phyloP scores from a whole-genome alignment of 768 basidiomycete genomes.

The Hygrocybe punicea region DNA sequence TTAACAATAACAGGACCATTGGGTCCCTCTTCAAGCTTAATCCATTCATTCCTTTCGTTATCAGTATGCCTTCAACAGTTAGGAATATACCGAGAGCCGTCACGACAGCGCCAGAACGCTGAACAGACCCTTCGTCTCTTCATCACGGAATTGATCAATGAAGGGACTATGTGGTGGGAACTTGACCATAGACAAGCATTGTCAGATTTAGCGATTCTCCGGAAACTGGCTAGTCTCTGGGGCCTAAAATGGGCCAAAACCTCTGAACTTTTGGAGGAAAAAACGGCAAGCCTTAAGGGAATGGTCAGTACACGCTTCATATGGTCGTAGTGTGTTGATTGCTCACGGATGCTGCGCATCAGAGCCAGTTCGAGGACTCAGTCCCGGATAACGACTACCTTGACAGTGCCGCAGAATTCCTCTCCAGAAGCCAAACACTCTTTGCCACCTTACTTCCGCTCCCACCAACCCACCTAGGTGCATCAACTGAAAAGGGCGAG shows the following conservation, averaged over 20 bases:
- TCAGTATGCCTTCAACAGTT: slow-evolving; percentile 55
- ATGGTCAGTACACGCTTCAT: slow-evolving; percentile 24
- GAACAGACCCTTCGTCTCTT: slow-evolving; percentile 41
- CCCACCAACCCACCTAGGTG: slow-evolving; percentile 28
- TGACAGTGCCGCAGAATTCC: slow-evolving; percentile 36
- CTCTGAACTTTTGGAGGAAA: slow-evolving; percentile 24
- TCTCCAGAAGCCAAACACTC: slow-evolving; percentile 58
- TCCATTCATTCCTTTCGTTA: slow-evolving; percentile 53
- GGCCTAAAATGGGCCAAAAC: slow-evolving; percentile 31
- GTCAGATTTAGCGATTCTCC: slow-evolving; percentile 50
- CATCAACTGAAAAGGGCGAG: neutral
- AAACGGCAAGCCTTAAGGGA: slow-evolving; percentile 23
- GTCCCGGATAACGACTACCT: slow-evolving; percentile 13
- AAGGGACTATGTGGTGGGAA: slow-evolving; percentile 8
- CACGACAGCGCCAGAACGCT: slow-evolving; percentile 34
- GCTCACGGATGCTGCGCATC: neutral
- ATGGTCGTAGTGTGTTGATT: neutral
- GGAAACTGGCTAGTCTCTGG: slow-evolving; percentile 38
- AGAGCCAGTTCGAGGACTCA: slow-evolving; percentile 15
- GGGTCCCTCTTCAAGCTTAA: slow-evolving; percentile 52
- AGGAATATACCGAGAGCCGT: slow-evolving; percentile 42
- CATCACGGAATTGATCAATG: slow-evolving; percentile 34
- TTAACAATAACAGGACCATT: slow-evolving; percentile 16
- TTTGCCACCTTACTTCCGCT: slow-evolving; percentile 56
- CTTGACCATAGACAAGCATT: slow-evolving; percentile 29